These are phyloP conservation scores for Psophocarpus tetragonolobus DNA, from an alignment of 306 rosid species.

Conservation along the genomic window DNA sequence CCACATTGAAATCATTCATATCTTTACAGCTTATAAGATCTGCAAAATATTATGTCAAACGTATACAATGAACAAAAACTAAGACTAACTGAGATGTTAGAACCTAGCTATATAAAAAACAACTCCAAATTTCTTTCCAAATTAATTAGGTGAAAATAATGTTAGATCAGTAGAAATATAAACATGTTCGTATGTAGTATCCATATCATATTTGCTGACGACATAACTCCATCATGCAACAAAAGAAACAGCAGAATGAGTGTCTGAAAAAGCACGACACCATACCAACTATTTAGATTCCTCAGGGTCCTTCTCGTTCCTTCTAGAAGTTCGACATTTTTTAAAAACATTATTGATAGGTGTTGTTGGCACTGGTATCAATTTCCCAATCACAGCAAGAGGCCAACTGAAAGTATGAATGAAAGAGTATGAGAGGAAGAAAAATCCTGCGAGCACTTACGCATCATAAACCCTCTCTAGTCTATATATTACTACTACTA, in stretches of 20 bases:
- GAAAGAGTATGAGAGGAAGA: not conserved
- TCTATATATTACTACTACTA: not conserved
- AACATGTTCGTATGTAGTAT: not conserved
- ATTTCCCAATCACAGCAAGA: constrained; percentile 80
- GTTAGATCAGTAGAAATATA: constrained; percentile 18
- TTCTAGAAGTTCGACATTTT: constrained; percentile 21
- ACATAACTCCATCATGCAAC: not conserved
- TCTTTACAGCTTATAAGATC: not conserved
- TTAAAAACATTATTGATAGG: constrained; percentile 37
- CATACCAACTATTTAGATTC: constrained; percentile 26
- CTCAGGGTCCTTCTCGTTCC: constrained; percentile 36
- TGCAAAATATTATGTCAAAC: constrained; percentile 6
- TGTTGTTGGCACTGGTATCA: constrained; percentile 71
- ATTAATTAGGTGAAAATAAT: not conserved
- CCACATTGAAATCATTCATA: not conserved
- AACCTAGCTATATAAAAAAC: constrained; percentile 26
- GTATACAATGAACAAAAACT: not conserved
- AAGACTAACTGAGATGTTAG: constrained; percentile 32
- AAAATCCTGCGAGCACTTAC: not conserved
- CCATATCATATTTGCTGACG: not conserved
- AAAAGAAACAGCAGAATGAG: not conserved
- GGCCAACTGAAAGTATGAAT: constrained; percentile 74
- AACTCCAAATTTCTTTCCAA: constrained; percentile 6
- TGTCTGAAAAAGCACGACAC: not conserved
- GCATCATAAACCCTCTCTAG: not conserved